phyloP scores from a whole-genome alignment of 2,329 filamentous ascomycete genomes.

The Phialophora chinensis region DNA sequence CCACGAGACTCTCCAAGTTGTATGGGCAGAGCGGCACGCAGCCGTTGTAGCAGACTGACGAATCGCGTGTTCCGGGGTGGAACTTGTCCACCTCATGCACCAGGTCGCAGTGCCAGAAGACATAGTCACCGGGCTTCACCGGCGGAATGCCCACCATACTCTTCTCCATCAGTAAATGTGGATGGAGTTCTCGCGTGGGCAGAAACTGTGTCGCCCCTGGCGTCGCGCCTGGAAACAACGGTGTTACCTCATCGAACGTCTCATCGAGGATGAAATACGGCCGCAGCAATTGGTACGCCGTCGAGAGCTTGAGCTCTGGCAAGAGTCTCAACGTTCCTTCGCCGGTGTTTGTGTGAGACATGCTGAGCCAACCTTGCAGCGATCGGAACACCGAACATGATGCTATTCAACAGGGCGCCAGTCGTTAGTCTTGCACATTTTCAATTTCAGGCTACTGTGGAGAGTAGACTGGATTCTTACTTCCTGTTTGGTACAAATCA shows the following conservation, averaged over 20 bases:
- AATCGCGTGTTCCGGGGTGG: conserved; percentile 38
- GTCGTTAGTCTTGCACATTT: neutral
- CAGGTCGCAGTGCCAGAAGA: conserved; percentile 42
- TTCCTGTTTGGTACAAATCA: conserved; percentile 38
- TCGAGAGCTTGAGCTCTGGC: conserved; percentile 36
- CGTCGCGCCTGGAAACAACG: conserved; percentile 36
- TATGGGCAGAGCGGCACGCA: conserved; percentile 37
- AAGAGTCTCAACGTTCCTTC: conserved; percentile 37
- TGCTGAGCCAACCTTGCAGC: conserved; percentile 37
- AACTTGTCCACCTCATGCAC: conserved; percentile 39
- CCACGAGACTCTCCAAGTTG: conserved; percentile 34
- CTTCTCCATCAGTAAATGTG: conserved; percentile 36
- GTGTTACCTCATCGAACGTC: conserved; percentile 35
- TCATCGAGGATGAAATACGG: conserved; percentile 36
- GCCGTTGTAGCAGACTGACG: conserved; percentile 39
- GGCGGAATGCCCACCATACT: conserved; percentile 37
- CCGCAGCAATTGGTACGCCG: conserved; percentile 39
- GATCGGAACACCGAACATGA: conserved; percentile 33
- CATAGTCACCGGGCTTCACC: conserved; percentile 39
- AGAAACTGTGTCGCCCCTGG: conserved; percentile 36
- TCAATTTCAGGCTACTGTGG: conserved; percentile 3
- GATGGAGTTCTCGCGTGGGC: conserved; percentile 33
- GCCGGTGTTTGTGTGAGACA: conserved; percentile 36
- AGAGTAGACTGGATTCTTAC: conserved; percentile 12
- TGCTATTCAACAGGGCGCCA: neutral